phyloP scores from a whole-genome alignment of 768 basidiomycete species.

The Galerina sulciceps region DNA sequence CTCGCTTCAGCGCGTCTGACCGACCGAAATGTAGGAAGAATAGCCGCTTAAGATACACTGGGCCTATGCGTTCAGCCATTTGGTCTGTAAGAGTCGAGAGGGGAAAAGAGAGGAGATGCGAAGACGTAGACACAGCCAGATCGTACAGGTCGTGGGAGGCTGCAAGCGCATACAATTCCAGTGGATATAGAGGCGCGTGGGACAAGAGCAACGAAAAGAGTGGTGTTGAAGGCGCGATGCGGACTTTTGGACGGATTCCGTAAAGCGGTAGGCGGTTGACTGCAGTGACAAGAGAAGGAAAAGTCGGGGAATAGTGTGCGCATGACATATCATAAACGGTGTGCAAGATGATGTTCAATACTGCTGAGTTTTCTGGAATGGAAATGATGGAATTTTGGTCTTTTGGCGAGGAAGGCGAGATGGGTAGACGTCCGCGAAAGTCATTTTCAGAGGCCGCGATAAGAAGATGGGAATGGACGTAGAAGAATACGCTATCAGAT shows the following conservation, averaged over 20 bases:
- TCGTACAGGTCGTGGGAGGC: conserved; percentile 69
- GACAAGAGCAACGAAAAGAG: conserved; percentile 66
- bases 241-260: conserved; percentile 56
- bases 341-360: conserved; percentile 78
- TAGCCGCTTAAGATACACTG: conserved; percentile 77
- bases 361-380: conserved; percentile 60
- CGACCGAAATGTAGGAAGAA: conserved; percentile 88
- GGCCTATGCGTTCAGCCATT: conserved; percentile 69
- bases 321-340: conserved; percentile 73
- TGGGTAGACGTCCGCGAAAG: conserved; percentile 63
- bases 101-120: conserved; percentile 73
- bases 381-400: conserved; percentile 60
- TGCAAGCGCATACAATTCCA: conserved; percentile 76
- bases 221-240: conserved; percentile 55
- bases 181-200: conserved; percentile 67
- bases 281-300: conserved; percentile 58
- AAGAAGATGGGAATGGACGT: conserved; percentile 67
- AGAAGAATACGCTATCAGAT: conserved; percentile 83
- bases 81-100: conserved; percentile 74
- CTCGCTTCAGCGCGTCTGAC: conserved; percentile 78
- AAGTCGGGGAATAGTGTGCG: conserved; percentile 73
- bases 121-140: conserved; percentile 75
- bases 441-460: conserved; percentile 63
- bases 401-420: conserved; percentile 37
- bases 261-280: conserved; percentile 62